Evolutionary conservation across 345 rosid species (phyloP).

Genomic region (Orychophragmus violaceus): DNA sequence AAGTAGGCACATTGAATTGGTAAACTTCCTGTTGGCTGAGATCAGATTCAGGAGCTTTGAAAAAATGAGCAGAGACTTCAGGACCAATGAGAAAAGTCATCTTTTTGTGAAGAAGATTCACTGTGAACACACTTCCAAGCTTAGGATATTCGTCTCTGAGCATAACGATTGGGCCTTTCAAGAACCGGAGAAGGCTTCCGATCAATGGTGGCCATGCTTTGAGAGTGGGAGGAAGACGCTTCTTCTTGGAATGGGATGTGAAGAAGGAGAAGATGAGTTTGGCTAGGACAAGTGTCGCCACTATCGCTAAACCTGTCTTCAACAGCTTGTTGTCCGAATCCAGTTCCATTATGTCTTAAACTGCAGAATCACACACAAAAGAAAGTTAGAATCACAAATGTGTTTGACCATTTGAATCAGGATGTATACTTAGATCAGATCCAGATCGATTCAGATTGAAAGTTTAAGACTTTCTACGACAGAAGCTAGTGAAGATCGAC

Average conservation of each 20-base stretch:
- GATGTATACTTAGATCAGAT: slow-evolving; percentile 5
- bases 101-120: slow-evolving; percentile 60
- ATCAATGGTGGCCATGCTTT: slow-evolving; percentile 52
- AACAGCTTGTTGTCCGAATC: slow-evolving; percentile 52
- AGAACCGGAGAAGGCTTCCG: slow-evolving; percentile 68
- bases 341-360: slow-evolving; percentile 19
- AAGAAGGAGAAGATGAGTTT: slow-evolving; percentile 61
- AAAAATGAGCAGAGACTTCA: slow-evolving; percentile 92
- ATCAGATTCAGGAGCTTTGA: slow-evolving; percentile 83
- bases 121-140: slow-evolving; percentile 89
- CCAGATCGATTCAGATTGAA: background rate
- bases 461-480: background rate
- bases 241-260: slow-evolving; percentile 48
- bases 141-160: slow-evolving; percentile 81
- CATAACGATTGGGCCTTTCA: slow-evolving; percentile 82
- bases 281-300: slow-evolving; percentile 65
- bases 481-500: background rate
- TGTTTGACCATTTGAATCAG: background rate
- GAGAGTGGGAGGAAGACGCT: slow-evolving; percentile 75
- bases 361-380: background rate
- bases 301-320: slow-evolving; percentile 50
- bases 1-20: slow-evolving; percentile 93
- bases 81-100: slow-evolving; percentile 92
- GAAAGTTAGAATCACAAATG: background rate
- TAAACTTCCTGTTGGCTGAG: slow-evolving; percentile 98